Evolutionary conservation across 306 rosid species (phyloP).

Genomic region (Acacia melanoxylon): DNA sequence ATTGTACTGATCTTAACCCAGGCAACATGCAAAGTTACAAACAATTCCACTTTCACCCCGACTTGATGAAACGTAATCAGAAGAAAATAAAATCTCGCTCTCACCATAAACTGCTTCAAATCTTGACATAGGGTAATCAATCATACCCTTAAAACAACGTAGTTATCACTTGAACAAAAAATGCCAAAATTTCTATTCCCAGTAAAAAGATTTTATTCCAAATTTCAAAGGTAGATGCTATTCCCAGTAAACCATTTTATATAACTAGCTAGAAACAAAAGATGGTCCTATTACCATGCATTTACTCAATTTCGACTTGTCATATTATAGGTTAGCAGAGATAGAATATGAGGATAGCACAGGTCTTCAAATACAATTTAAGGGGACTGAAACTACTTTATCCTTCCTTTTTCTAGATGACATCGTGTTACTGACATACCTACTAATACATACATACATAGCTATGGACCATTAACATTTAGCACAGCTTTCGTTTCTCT

Average conservation of each 20-base stretch:
- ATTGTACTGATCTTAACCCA: no score
- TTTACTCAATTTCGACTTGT: background rate
- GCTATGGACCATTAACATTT: background rate
- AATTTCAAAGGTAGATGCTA: no score
- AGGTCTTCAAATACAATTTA: background rate
- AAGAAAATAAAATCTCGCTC: no score
- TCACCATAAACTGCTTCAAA: no score
- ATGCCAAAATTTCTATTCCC: background rate
- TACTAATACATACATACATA: background rate
- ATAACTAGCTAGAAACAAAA: background rate
- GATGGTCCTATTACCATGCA: background rate
- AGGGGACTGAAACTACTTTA: background rate
- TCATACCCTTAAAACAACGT: background rate
- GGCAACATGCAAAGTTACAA: no score
- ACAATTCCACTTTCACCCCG: no score
- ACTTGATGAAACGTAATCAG: no score
- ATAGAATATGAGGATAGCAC: background rate
- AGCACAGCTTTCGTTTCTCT: slow-evolving; percentile 9
- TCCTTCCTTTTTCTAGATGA: background rate
- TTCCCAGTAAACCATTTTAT: no score
- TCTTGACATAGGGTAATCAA: background rate
- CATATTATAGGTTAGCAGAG: background rate
- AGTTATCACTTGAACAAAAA: background rate
- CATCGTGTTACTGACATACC: background rate
- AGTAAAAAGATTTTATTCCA: no score